These are phyloP conservation scores for Schizochytrium sp. DNA, from an alignment of 108 stramenopile genomes.

Conservation along the genomic window DNA sequence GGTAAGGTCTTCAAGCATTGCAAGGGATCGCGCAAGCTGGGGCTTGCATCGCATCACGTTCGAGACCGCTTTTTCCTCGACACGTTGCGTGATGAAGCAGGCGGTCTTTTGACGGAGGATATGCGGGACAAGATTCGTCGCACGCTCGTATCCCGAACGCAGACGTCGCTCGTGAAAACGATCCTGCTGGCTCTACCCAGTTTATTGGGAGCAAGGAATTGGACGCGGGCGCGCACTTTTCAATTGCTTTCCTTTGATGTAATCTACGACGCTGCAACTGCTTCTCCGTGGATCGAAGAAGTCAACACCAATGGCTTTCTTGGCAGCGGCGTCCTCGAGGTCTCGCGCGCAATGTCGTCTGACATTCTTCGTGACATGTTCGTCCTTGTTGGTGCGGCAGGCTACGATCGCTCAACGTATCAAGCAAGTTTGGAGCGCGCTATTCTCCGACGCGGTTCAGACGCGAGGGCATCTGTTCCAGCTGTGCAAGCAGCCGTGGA, in stretches of 20 bases:
- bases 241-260: not conserved
- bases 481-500: not conserved
- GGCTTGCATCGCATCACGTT: not conserved
- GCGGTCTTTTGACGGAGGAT: no score
- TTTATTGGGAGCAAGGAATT: not conserved
- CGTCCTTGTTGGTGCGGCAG: not conserved
- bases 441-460: not conserved
- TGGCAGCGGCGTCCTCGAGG: not conserved
- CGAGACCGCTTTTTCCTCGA: not conserved
- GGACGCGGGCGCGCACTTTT: not conserved
- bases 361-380: not conserved
- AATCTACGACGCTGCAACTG: not conserved
- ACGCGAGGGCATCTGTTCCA: not conserved
- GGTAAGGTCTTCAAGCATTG: not conserved
- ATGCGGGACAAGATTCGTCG: not conserved
- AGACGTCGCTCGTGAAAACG: not conserved
- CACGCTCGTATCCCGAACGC: not conserved
- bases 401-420: not conserved
- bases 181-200: not conserved
- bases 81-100: not conserved
- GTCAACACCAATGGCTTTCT: slow-evolving; percentile 4
- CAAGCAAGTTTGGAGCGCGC: not conserved
- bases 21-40: not conserved
- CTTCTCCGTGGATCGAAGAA: not conserved
- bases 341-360: not conserved